Evolutionary conservation across 805 yeast species (phyloP).

Genomic region (Metschnikowia borealis): DNA sequence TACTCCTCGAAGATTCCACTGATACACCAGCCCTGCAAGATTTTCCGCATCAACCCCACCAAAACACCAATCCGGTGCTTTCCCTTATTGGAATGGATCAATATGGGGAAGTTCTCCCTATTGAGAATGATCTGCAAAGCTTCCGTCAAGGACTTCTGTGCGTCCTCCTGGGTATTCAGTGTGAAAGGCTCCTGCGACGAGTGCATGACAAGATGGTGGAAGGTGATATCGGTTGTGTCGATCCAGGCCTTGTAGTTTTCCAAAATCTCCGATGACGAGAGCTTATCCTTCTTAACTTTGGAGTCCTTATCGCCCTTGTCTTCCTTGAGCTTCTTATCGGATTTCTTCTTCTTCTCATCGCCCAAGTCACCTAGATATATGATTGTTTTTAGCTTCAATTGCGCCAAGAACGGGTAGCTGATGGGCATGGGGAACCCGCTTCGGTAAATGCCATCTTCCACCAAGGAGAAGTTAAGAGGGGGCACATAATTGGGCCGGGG

Average conservation of each 20-base stretch:
- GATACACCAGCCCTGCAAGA: constrained; percentile 88
- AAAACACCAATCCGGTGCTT: constrained; percentile 92
- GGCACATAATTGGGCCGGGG: constrained; percentile 51
- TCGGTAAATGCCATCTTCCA: constrained; percentile 81
- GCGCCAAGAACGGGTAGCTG: constrained; percentile 74
- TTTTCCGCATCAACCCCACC: constrained; percentile 84
- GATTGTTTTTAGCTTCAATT: constrained; percentile 69
- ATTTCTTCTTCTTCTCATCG: constrained; percentile 21
- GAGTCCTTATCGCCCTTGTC: constrained; percentile 10
- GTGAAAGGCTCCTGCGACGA: constrained; percentile 76
- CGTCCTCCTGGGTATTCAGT: constrained; percentile 39
- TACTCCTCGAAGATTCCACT: constrained; percentile 94
- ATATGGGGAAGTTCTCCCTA: constrained; percentile 74
- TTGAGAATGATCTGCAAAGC: constrained; percentile 57
- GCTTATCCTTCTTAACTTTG: constrained; percentile 30
- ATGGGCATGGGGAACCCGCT: constrained; percentile 92
- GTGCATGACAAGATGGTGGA: constrained; percentile 61
- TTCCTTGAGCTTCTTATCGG: constrained; percentile 8
- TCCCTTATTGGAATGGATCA: constrained; percentile 95
- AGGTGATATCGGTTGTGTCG: constrained; percentile 43
- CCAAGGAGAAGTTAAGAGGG: constrained; percentile 85
- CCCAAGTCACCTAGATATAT: constrained; percentile 72
- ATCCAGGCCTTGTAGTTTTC: constrained; percentile 71
- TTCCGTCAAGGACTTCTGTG: constrained; percentile 45
- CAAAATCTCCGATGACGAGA: constrained; percentile 51